Conservation (phyloP, 2,329 filamentous ascomycete species). For the Calonectria hongkongensis region DNA sequence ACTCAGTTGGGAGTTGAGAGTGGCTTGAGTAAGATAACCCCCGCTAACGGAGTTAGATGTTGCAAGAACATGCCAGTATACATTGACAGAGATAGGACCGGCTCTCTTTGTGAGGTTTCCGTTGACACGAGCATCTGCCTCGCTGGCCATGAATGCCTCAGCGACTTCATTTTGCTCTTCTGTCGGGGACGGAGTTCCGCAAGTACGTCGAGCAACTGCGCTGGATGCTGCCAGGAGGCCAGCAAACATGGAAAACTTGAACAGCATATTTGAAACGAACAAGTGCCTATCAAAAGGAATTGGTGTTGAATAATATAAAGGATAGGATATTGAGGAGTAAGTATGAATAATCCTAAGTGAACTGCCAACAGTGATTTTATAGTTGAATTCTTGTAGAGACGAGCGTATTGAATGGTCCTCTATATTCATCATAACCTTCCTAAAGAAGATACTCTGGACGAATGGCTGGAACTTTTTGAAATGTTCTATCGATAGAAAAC, state of each 20-base stretch:
- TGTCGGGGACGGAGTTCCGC: slow-evolving; percentile 28
- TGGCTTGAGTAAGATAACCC: slow-evolving; percentile 45
- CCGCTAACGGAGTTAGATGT: slow-evolving; percentile 45
- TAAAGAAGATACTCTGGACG: background rate
- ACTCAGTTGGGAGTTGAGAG: slow-evolving; percentile 61
- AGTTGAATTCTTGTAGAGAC: background rate
- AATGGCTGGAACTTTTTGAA: slow-evolving; percentile 9
- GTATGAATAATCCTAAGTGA: background rate
- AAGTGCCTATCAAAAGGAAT: background rate
- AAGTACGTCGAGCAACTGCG: slow-evolving; percentile 23
- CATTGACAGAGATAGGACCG: slow-evolving; percentile 46
- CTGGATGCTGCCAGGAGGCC: slow-evolving; percentile 31
- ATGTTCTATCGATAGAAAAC: background rate
- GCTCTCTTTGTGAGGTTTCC: slow-evolving; percentile 15
- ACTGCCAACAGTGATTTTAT: background rate
- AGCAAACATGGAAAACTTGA: slow-evolving; percentile 28
- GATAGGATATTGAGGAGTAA: background rate
- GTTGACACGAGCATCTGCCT: slow-evolving; percentile 16
- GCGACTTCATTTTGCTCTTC: slow-evolving; percentile 34
- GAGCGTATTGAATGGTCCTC: background rate
- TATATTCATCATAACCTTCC: slow-evolving; percentile 14
- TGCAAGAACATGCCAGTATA: slow-evolving; percentile 53
- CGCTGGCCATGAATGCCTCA: slow-evolving; percentile 29
- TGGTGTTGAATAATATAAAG: background rate
- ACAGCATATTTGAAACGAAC: slow-evolving; percentile 15